phyloP scores from a whole-genome alignment of 495 filamentous ascomycete genomes.

The Penicillium goetzii region DNA sequence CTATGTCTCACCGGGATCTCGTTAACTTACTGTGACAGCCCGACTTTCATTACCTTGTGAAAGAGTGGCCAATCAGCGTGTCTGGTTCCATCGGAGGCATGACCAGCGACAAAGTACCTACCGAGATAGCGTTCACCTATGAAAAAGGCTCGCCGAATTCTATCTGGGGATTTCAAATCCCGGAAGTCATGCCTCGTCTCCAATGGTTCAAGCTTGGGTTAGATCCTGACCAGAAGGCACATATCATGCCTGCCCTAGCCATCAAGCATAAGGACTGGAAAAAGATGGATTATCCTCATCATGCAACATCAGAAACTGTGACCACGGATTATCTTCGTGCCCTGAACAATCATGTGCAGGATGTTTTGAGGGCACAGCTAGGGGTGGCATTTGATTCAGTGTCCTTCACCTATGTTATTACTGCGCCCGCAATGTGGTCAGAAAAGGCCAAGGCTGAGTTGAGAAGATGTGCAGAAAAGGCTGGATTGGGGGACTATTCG shows the following conservation, averaged over 20 bases:
- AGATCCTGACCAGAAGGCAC: slow-evolving; percentile 25
- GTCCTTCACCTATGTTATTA: slow-evolving; percentile 66
- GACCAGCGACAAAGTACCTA: slow-evolving; percentile 40
- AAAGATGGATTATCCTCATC: slow-evolving; percentile 51
- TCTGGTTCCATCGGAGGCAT: not conserved
- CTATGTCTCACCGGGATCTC: too few relatives aligned
- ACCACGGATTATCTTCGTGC: slow-evolving; percentile 43
- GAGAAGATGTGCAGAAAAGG: slow-evolving; percentile 63
- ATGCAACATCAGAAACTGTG: not conserved
- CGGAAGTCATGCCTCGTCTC: slow-evolving; percentile 39
- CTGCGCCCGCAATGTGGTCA: slow-evolving; percentile 70
- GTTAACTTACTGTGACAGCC: not conserved
- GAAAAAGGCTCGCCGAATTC: slow-evolving; percentile 25
- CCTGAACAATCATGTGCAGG: slow-evolving; percentile 31
- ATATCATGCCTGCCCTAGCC: slow-evolving; percentile 30
- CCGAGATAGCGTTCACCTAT: slow-evolving; percentile 42
- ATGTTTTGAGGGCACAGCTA: slow-evolving; percentile 46
- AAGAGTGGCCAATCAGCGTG: not conserved
- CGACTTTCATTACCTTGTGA: not conserved
- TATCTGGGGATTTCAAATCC: slow-evolving; percentile 58
- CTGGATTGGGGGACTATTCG: slow-evolving; percentile 64
- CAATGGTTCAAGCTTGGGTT: slow-evolving; percentile 61
- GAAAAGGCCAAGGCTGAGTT: slow-evolving; percentile 74
- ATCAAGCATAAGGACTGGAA: slow-evolving; percentile 49
- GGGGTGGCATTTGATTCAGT: slow-evolving; percentile 65